Conservation (phyloP, 2,329 filamentous ascomycete species). For the Cercospora sp. region DNA sequence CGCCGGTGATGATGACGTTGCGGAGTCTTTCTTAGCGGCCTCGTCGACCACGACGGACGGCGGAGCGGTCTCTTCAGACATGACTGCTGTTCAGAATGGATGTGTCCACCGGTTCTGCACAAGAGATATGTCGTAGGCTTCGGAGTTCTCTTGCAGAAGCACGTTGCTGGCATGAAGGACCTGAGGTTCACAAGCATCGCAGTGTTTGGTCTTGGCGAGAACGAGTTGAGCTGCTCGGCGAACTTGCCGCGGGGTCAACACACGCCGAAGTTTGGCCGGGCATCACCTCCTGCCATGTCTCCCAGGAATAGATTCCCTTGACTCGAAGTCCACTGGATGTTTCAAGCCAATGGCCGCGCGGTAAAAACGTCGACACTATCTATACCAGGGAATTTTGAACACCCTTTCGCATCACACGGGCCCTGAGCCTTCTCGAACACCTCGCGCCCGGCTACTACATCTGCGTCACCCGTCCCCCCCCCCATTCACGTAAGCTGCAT, state of each 20-base stretch:
- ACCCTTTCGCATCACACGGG: too few relatives aligned
- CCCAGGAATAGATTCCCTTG: too few relatives aligned
- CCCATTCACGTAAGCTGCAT: too few relatives aligned
- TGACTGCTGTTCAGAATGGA: background rate
- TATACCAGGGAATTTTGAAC: too few relatives aligned
- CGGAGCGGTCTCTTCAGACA: background rate
- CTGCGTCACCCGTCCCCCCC: too few relatives aligned
- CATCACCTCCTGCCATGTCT: too few relatives aligned
- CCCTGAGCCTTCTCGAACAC: too few relatives aligned
- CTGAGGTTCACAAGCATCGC: background rate
- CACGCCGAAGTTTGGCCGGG: background rate
- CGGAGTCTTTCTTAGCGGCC: conserved; percentile 15
- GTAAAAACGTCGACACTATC: too few relatives aligned
- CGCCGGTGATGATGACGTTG: conserved; percentile 9
- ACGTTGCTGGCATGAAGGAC: background rate
- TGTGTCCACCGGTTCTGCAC: background rate
- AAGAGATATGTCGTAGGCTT: background rate
- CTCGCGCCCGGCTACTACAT: too few relatives aligned
- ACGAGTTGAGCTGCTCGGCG: background rate
- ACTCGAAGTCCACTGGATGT: too few relatives aligned
- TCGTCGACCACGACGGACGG: conserved; percentile 5
- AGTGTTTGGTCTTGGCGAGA: background rate
- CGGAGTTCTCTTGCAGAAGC: background rate
- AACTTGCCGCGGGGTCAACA: background rate
- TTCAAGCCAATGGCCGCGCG: too few relatives aligned